Evolutionary conservation across 176 grass and related monocot species (phyloP).

Genomic region (bread wheat (Triticum aestivum)): DNA sequence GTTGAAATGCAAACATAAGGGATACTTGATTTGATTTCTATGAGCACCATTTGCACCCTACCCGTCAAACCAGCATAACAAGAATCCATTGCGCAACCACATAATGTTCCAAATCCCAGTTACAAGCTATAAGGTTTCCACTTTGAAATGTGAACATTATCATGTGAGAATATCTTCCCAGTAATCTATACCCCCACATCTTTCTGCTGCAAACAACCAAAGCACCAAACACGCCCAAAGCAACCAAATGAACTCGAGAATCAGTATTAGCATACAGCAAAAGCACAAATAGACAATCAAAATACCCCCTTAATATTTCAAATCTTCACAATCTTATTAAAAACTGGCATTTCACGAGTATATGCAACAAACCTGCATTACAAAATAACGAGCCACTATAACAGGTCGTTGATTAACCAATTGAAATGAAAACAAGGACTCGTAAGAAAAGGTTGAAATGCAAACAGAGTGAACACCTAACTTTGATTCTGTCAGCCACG

Average conservation of each 20-base stretch:
- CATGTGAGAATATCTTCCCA: not conserved
- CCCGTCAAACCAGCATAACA: not conserved
- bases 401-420: not conserved
- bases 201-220: not conserved
- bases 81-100: not conserved
- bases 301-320: constrained; percentile 22
- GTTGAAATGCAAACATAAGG: not conserved
- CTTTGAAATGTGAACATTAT: not conserved
- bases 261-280: not conserved
- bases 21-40: not conserved
- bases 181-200: not conserved
- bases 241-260: not conserved
- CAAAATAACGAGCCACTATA: not conserved
- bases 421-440: not conserved
- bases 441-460: too few relatives aligned
- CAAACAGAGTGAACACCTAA: not conserved
- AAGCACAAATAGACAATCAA: not conserved
- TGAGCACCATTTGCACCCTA: not conserved
- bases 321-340: not conserved
- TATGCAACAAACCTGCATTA: too few relatives aligned
- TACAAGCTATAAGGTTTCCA: not conserved
- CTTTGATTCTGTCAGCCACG: not conserved
- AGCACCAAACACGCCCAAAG: not conserved
- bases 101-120: not conserved
- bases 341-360: constrained; percentile 8